Conservation (phyloP, 257 asterid genomes). For the Petunia secreta region DNA sequence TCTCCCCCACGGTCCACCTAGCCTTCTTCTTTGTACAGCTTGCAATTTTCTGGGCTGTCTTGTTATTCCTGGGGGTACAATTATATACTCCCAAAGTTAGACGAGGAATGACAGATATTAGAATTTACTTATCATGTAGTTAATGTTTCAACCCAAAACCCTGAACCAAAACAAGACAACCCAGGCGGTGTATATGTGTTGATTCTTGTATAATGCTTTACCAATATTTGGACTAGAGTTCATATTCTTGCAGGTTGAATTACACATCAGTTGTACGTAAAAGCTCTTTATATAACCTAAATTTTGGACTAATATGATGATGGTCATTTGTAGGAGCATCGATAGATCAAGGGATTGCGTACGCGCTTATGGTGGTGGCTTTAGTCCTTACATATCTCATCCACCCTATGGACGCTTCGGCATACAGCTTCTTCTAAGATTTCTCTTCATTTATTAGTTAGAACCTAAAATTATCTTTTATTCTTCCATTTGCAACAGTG, state of each 20-base stretch:
- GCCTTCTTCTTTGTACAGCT: background rate
- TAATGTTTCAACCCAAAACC: too few relatives aligned
- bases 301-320: background rate
- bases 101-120: too few relatives aligned
- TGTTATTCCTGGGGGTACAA: too few relatives aligned
- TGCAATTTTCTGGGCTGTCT: too few relatives aligned
- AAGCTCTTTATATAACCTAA: background rate
- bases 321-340: constrained; percentile 40
- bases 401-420: constrained; percentile 24
- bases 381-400: constrained; percentile 40
- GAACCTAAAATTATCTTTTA: background rate
- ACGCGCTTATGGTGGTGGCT: constrained; percentile 43
- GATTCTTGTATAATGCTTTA: too few relatives aligned
- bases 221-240: background rate
- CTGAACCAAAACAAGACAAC: background rate
- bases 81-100: too few relatives aligned
- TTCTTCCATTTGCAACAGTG: background rate
- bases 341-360: constrained; percentile 46
- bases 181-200: background rate
- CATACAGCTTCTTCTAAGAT: constrained; percentile 29
- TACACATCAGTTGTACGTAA: background rate
- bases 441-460: background rate
- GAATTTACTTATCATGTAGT: too few relatives aligned
- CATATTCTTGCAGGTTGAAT: background rate
- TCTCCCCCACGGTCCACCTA: too few relatives aligned